These are phyloP conservation scores for Plasmodium cynomolgi DNA, from an alignment of 169 alveolate genomes.

Conservation along the genomic window DNA sequence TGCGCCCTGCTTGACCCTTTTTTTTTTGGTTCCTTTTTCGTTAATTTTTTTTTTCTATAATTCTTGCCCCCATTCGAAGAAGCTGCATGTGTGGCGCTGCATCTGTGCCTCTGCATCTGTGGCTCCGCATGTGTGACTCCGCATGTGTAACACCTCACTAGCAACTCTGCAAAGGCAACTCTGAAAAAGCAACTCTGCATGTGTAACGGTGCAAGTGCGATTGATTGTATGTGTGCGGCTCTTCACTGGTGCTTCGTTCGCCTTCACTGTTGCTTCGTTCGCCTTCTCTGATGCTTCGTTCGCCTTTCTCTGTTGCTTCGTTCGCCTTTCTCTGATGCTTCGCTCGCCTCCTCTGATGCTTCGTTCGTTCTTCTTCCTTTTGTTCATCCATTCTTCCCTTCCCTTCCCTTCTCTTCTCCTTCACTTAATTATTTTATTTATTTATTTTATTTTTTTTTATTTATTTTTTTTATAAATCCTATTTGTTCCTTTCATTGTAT, in stretches of 20 bases:
- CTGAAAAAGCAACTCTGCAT: neutral
- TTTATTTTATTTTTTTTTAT: neutral
- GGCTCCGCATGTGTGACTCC: too few relatives aligned
- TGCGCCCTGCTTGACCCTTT: neutral
- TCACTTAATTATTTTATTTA: neutral
- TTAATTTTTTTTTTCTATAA: neutral
- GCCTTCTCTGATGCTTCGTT: neutral
- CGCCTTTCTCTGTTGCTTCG: neutral
- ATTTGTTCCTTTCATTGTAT: neutral
- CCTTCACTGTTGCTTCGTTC: neutral
- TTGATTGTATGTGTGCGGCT: neutral
- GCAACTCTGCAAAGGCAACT: neutral
- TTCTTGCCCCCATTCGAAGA: neutral
- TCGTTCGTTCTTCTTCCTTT: neutral
- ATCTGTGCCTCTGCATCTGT: neutral
- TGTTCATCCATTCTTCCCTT: neutral
- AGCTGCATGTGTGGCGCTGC: neutral
- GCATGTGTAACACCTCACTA: neutral
- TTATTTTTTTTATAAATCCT: neutral
- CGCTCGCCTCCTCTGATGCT: neutral
- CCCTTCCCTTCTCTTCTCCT: neutral
- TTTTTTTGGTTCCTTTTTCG: neutral
- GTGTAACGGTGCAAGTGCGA: neutral
- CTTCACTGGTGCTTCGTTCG: neutral
- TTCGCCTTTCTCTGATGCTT: neutral